Base-by-base conservation (phyloP, 139 green algal species). In the Picochlorum costavermella region DNA sequence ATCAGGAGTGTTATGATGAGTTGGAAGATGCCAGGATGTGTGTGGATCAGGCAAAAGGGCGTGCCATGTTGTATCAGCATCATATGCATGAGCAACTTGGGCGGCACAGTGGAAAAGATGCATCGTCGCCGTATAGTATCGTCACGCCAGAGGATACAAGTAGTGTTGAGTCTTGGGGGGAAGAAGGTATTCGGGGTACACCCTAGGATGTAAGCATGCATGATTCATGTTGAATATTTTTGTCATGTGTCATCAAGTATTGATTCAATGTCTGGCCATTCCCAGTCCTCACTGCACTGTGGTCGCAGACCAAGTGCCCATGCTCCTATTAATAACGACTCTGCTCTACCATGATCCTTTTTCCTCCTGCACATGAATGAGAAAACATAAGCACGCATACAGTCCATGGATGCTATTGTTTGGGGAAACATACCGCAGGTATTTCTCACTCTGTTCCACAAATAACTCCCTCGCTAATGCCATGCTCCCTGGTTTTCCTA, bases 271-370 rank as follows among this genome's bases (percentile, higher is more conserved):
- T 61, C 31, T 61, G 56, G 46, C 46, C 46, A 53, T 2, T 28
- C 16, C 17, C 16, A 53, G 9, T 23, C 46, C 2, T 53, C 46
- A 23, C n/a, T 23, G n/a, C n/a, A 12, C 58, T 17, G 10, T 50
- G 36, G n/a, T 23, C 73, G 28, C 16, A 81, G 50, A 5, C 80
- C 80, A 59, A 82, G 57, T 0, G 58, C 79, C 77, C 82, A 95
- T 6, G 84, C 82, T 5, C 76, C 83, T 8, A 95, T 80, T 3
- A 95, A 74, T 64, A 95, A 69, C 3, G 86, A 82, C 60, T 95
- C 88, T 1, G 87, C 88, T 11, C 88, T 61, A 6, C 88, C 88
- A 51, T 95, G 88, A 62, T 95, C 80, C 40, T 87, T 88, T 68
- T 91, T 92, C 29, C 80, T 71, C 59, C 81, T 92, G 68, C 46